phyloP scores from a whole-genome alignment of 192 early-diverging fungal genomes.

The Mortierella claussenii region DNA sequence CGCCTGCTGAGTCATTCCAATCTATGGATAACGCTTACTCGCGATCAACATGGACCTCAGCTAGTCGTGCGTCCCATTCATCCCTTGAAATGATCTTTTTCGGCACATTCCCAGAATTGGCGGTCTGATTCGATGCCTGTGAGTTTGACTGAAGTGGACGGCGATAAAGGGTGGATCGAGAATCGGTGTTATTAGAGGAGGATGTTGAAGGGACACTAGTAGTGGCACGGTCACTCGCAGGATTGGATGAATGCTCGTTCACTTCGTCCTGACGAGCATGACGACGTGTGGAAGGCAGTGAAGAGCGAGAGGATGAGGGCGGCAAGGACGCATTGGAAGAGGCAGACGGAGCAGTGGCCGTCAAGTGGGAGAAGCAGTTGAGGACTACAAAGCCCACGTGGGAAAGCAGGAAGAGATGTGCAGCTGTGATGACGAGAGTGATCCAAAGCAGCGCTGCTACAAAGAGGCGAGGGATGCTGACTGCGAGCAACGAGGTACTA shows the following conservation, averaged over 20 bases:
- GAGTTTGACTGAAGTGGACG: constrained; percentile 30
- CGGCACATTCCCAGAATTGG: constrained; percentile 26
- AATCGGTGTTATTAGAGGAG: constrained; percentile 10
- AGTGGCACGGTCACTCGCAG: background rate
- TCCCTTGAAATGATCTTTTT: constrained; percentile 74
- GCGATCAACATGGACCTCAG: constrained; percentile 87
- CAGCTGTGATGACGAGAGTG: constrained; percentile 33
- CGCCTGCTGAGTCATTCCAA: too few species aligned
- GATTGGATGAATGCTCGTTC: background rate
- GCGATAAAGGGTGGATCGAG: constrained; percentile 16
- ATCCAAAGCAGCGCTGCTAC: constrained; percentile 36
- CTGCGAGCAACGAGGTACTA: constrained; percentile 6
- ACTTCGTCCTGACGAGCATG: background rate
- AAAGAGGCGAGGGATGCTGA: constrained; percentile 36
- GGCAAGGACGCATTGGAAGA: constrained; percentile 1
- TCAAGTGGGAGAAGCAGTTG: constrained; percentile 45
- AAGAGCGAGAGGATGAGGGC: background rate
- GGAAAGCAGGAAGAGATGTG: constrained; percentile 37
- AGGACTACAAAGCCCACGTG: constrained; percentile 45
- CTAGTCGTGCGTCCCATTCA: constrained; percentile 88
- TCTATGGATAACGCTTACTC: constrained; percentile 68
- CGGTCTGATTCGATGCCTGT: constrained; percentile 33
- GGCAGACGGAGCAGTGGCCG: constrained; percentile 2
- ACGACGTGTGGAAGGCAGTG: constrained; percentile 14
- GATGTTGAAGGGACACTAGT: constrained; percentile 5